Evolutionary conservation across 2,329 filamentous ascomycete genomes (phyloP), one percentile per base, ranked within the genome.

Genomic region (Claviceps pazoutovae): DNA sequence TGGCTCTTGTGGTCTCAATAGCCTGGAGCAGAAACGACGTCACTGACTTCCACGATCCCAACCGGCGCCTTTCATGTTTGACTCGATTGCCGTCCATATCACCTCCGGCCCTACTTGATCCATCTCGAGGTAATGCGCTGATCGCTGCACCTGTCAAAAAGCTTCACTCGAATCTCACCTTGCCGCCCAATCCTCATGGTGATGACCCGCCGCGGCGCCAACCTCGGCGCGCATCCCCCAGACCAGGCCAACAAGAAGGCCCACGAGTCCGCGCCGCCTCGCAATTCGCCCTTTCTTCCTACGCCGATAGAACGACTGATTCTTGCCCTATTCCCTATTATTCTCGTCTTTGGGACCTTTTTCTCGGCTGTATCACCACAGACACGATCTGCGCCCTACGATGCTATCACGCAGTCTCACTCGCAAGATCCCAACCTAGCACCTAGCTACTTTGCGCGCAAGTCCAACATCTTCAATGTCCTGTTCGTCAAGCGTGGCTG

Each of bases 401-500:
- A 82, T 56, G 66, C 73, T 2, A 61, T 69, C 42, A 67, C 75
- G 23, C 85, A 89, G 62, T 77, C 84, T 13, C 84, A 87, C 67
- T 67, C 73, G 3, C 74, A 73, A 67, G 69, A 72, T 65, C 62
- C 65, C n/a, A 63, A 66, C 42, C 66, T 74, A 4, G 79, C 84
- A 49, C 86, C 86, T 2, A 84, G 78, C 64, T 98, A 97, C 73
- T 98, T 98, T 66, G 91, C 93, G 46, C 84, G 84, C 60, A 98
- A 98, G 70, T 78, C 82, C 66, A 98, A 98, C 70, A 60, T 96
- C 50, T 86, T 97, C 77, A 98, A 98, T 65, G 68, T 86, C 46
- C 78, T 89, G 61, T 98, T 97, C 63, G 93, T 98, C 62, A 98
- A 98, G 74, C 75, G 86, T 51, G 91, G 91, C 55, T 98, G 93